Percentiles rank a stretch among this genome's conserved stretches.
phyloP scores from a whole-genome alignment of 352 stramenopile species.

The Plasmopara muralis region DNA sequence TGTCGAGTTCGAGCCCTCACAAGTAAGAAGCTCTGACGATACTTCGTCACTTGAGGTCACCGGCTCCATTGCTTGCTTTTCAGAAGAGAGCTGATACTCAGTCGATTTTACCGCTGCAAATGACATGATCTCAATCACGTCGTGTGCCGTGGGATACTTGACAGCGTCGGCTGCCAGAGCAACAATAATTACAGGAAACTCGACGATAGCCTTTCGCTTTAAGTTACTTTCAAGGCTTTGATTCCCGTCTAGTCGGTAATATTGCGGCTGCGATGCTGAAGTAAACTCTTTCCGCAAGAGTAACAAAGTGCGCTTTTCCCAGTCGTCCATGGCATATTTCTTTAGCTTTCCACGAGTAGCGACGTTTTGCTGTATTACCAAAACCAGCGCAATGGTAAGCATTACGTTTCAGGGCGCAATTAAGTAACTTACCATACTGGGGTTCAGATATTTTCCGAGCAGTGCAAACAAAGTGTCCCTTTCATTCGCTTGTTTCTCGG shows the following conservation, averaged over 20 bases:
- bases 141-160: slow-evolving; percentile 53
- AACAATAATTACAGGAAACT: slow-evolving; percentile 73
- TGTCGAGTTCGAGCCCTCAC: slow-evolving; percentile 3
- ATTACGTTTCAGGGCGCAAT: neutral
- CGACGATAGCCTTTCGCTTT: slow-evolving; percentile 70
- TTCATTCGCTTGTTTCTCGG: slow-evolving; percentile 50
- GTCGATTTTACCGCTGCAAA: slow-evolving; percentile 5
- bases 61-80: neutral
- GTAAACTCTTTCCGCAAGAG: slow-evolving; percentile 79
- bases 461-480: slow-evolving; percentile 46
- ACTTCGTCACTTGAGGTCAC: slow-evolving; percentile 1
- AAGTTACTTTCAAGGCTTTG: slow-evolving; percentile 61
- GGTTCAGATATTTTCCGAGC: slow-evolving; percentile 52
- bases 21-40: slow-evolving; percentile 10
- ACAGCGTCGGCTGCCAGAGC: slow-evolving; percentile 35
- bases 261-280: slow-evolving; percentile 53
- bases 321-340: slow-evolving; percentile 47
- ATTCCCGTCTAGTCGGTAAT: slow-evolving; percentile 63
- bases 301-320: slow-evolving; percentile 49
- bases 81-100: slow-evolving; percentile 1
- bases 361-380: slow-evolving; percentile 50
- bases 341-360: slow-evolving; percentile 62
- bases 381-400: slow-evolving; percentile 1
- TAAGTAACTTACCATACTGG: slow-evolving; percentile 36
- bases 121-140: slow-evolving; percentile 57